These are phyloP conservation scores for Cutaneotrichosporon mucoides DNA, from an alignment of 1,284 basidiomycete species.

Conservation along the genomic window DNA sequence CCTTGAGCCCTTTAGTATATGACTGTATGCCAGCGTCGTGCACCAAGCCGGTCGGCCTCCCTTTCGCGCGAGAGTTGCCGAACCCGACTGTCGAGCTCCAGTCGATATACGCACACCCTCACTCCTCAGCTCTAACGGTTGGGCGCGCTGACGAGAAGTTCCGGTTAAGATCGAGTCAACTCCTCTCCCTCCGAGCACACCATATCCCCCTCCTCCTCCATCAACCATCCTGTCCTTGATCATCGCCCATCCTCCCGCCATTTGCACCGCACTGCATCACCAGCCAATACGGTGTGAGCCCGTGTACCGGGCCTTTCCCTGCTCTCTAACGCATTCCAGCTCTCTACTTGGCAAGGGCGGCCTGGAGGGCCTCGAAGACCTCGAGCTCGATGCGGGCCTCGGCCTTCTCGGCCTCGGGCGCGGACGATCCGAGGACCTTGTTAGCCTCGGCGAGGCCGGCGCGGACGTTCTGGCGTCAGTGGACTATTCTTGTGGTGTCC, in stretches of 20 bases:
- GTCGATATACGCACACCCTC: too few species aligned
- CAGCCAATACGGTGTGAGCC: neutral
- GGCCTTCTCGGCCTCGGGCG: conserved; percentile 87
- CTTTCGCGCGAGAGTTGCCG: too few species aligned
- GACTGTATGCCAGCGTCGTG: too few species aligned
- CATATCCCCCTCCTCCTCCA: neutral
- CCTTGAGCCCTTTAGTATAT: too few species aligned
- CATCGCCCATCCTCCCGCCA: neutral
- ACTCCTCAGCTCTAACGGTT: too few species aligned
- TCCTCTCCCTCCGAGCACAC: too few species aligned
- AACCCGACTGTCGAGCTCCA: too few species aligned
- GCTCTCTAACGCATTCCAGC: neutral
- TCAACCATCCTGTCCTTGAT: too few species aligned
- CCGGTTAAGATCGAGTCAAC: too few species aligned
- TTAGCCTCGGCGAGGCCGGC: conserved; percentile 85
- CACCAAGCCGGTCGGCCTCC: too few species aligned
- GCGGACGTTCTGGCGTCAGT: conserved; percentile 68
- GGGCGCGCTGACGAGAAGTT: too few species aligned
- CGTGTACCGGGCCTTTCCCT: conserved; percentile 3
- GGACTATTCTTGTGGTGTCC: neutral
- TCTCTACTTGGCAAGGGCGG: conserved; percentile 56
- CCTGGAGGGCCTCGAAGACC: conserved; percentile 91
- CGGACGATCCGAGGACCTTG: conserved; percentile 72
- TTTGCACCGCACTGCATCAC: conserved; percentile 10
- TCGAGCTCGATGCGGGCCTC: conserved; percentile 94